Percentiles rank a stretch among this genome's conserved stretches.
Evolutionary conservation across 2,329 filamentous ascomycete species (phyloP).

Genomic region (Sporothrix brunneoviolacea): DNA sequence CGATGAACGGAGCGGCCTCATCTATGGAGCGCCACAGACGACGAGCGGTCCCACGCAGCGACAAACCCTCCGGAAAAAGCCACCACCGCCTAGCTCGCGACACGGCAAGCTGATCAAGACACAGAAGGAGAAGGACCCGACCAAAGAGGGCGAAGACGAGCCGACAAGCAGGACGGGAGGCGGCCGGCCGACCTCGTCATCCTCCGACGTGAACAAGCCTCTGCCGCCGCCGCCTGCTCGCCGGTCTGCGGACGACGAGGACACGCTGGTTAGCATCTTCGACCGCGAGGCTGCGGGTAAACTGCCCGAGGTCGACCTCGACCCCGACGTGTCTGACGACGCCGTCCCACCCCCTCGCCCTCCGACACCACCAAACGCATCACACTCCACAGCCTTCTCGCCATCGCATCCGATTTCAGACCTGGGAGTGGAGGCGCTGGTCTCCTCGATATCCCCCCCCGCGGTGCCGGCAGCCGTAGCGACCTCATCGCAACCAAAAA

Average conservation of each 20-base stretch:
- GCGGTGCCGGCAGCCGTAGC: not conserved
- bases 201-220: conserved; percentile 55
- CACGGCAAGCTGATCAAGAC: conserved; percentile 68
- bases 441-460: not conserved
- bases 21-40: conserved; percentile 8
- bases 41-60: conserved; percentile 9
- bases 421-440: not conserved
- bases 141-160: not conserved
- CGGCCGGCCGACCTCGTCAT: conserved; percentile 28
- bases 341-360: conserved; percentile 28
- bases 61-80: conserved; percentile 45
- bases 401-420: conserved; percentile 1
- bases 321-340: conserved; percentile 21
- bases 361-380: conserved; percentile 34
- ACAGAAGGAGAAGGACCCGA: conserved; percentile 28
- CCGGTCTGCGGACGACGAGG: conserved; percentile 37
- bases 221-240: conserved; percentile 48
- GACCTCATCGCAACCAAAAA: conserved; percentile 1
- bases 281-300: conserved; percentile 49
- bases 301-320: conserved; percentile 35
- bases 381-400: conserved; percentile 25
- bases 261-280: conserved; percentile 41
- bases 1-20: conserved; percentile 35
- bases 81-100: conserved; percentile 67
- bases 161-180: conserved; percentile 15